phyloP scores from a whole-genome alignment of 1,284 basidiomycete genomes.

The Coriolopsis trogii region DNA sequence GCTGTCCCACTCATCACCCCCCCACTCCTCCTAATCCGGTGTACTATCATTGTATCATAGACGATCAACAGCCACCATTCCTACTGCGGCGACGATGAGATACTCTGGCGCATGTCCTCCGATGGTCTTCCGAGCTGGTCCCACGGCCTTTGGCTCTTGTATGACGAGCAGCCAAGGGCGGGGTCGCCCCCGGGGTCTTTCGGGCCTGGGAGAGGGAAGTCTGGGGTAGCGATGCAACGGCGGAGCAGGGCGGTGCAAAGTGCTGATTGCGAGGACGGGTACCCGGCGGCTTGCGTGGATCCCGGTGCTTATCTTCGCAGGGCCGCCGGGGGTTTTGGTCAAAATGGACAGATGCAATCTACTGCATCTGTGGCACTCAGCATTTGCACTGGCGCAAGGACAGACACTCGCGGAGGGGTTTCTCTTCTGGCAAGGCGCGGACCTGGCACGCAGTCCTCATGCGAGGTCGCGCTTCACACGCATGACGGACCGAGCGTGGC shows the following conservation, averaged over 20 bases:
- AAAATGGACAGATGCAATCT: not conserved
- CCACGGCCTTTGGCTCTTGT: no score
- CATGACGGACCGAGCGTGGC: not conserved
- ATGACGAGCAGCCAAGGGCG: not conserved
- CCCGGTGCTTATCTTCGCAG: slow-evolving; percentile 6
- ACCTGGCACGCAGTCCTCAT: no score
- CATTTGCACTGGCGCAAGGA: no score
- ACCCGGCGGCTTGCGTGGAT: not conserved
- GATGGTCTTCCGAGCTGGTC: slow-evolving; percentile 3
- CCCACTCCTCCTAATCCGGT: slow-evolving; percentile 17
- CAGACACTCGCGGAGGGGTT: no score
- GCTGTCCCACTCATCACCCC: slow-evolving; percentile 9
- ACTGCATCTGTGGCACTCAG: not conserved
- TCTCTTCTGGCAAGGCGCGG: no score
- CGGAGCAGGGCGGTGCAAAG: not conserved
- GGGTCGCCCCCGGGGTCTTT: not conserved
- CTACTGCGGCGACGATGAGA: not conserved
- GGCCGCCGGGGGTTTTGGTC: not conserved
- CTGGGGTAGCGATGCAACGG: not conserved
- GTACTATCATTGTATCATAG: slow-evolving; percentile 26
- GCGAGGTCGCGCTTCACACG: not conserved
- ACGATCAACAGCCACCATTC: slow-evolving; percentile 1
- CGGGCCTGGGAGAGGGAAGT: not conserved
- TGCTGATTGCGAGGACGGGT: slow-evolving; percentile 6
- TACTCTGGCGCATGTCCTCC: not conserved